A percentile compares a stretch with the other conserved stretches of the same genome.
Evolutionary conservation across 1,139 yeast genomes (phyloP).

Genomic region (Pichia sp.): DNA sequence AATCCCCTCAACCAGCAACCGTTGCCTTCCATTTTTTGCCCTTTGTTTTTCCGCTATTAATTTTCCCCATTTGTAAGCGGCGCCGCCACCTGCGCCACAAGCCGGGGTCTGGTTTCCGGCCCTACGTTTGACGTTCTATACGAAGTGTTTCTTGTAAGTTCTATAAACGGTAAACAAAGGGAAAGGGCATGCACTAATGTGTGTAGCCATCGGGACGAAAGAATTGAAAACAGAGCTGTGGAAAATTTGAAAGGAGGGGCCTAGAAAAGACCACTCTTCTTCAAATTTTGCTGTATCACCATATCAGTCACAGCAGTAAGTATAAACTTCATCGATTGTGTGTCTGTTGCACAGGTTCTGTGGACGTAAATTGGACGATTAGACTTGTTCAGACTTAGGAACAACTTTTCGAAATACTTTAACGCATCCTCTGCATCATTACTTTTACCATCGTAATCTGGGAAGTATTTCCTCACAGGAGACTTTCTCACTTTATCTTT

Average conservation of each 20-base stretch:
- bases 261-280: conserved; percentile 77
- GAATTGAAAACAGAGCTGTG: no score
- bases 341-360: conserved; percentile 95
- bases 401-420: conserved; percentile 63
- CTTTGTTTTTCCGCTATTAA: neutral
- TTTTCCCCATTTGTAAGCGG: neutral
- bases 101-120: no score
- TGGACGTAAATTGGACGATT: conserved; percentile 84
- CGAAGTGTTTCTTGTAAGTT: no score
- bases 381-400: conserved; percentile 59
- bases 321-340: conserved; percentile 83
- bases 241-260: neutral
- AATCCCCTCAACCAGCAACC: no score
- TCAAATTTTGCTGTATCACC: conserved; percentile 79
- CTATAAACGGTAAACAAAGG: no score
- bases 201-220: no score
- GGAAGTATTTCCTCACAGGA: conserved; percentile 67
- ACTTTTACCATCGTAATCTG: conserved; percentile 64
- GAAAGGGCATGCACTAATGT: no score
- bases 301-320: conserved; percentile 91
- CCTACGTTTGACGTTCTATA: no score
- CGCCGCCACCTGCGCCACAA: no score
- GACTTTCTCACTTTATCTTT: conserved; percentile 64
- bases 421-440: conserved; percentile 65
- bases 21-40: neutral